These are phyloP conservation scores for Lasiodiplodia hormozganensis DNA, from an alignment of 2,329 filamentous ascomycete genomes.

Conservation along the genomic window DNA sequence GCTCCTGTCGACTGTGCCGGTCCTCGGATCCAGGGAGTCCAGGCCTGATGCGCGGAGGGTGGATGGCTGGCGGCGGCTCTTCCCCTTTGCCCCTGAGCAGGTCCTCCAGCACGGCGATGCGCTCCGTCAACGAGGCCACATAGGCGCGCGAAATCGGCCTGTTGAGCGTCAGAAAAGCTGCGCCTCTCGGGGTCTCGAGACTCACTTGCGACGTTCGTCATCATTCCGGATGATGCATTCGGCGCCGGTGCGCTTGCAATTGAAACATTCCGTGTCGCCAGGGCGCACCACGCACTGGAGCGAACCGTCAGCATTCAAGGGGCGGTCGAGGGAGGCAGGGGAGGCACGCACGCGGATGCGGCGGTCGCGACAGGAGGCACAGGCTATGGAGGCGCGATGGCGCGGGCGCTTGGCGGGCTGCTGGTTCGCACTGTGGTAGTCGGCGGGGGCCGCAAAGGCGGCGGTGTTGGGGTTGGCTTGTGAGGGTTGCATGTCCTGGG, in stretches of 20 bases:
- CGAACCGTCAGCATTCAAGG: slow-evolving; percentile 36
- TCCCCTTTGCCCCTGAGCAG: slow-evolving; percentile 60
- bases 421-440: slow-evolving; percentile 7
- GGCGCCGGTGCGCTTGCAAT: slow-evolving; percentile 59
- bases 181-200: slow-evolving; percentile 24
- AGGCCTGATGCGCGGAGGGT: slow-evolving; percentile 60
- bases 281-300: slow-evolving; percentile 61
- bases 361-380: slow-evolving; percentile 59
- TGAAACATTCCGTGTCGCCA: slow-evolving; percentile 59
- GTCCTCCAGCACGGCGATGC: slow-evolving; percentile 59
- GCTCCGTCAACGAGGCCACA: slow-evolving; percentile 63
- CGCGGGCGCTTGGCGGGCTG: slow-evolving; percentile 36
- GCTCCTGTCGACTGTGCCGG: slow-evolving; percentile 31
- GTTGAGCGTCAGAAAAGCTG: slow-evolving; percentile 1
- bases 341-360: slow-evolving; percentile 47
- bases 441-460: slow-evolving; percentile 9
- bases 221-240: slow-evolving; percentile 65
- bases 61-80: slow-evolving; percentile 57
- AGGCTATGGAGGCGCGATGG: slow-evolving; percentile 61
- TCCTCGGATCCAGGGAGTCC: slow-evolving; percentile 43
- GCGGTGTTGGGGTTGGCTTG: slow-evolving; percentile 2
- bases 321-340: slow-evolving; percentile 14
- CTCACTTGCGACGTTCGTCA: slow-evolving; percentile 62
- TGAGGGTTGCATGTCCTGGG: slow-evolving; percentile 14
- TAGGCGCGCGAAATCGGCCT: slow-evolving; percentile 66